phyloP scores from a whole-genome alignment of 306 rosid genomes.

The Gynostemma pentaphyllum region DNA sequence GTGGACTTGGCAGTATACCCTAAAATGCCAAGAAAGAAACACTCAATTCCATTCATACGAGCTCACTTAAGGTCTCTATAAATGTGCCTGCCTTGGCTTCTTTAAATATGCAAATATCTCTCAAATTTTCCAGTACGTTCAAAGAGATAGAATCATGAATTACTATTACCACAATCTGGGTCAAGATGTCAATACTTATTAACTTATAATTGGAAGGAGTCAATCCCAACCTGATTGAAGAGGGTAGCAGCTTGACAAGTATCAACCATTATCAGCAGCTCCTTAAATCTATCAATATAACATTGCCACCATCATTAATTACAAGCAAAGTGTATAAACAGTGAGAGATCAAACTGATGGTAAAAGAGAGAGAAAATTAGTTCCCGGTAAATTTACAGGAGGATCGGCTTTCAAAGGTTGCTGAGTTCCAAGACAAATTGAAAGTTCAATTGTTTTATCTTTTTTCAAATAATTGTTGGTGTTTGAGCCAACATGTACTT shows the following conservation, averaged over 20 bases:
- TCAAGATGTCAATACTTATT: too few relatives aligned
- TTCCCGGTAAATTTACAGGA: background rate
- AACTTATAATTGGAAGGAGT: too few relatives aligned
- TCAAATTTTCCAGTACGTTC: background rate
- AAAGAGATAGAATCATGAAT: background rate
- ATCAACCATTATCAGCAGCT: slow-evolving; percentile 96
- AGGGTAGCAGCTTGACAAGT: slow-evolving; percentile 96
- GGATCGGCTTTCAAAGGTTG: background rate
- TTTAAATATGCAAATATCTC: background rate
- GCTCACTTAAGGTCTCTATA: background rate
- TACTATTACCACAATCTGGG: background rate
- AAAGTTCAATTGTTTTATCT: background rate
- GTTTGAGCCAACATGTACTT: background rate
- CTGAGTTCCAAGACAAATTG: background rate
- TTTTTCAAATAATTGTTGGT: background rate
- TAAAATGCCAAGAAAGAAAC: background rate
- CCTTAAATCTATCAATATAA: slow-evolving; percentile 67
- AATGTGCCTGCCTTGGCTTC: background rate
- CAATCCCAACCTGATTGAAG: slow-evolving; percentile 70
- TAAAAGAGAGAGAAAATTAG: background rate
- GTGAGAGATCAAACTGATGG: background rate
- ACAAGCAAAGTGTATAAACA: background rate
- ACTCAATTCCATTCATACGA: background rate
- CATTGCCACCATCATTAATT: slow-evolving; percentile 1
- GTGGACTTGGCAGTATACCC: background rate